These are phyloP conservation scores for Pythium graminicola DNA, from an alignment of 352 stramenopile genomes.

Conservation along the genomic window DNA sequence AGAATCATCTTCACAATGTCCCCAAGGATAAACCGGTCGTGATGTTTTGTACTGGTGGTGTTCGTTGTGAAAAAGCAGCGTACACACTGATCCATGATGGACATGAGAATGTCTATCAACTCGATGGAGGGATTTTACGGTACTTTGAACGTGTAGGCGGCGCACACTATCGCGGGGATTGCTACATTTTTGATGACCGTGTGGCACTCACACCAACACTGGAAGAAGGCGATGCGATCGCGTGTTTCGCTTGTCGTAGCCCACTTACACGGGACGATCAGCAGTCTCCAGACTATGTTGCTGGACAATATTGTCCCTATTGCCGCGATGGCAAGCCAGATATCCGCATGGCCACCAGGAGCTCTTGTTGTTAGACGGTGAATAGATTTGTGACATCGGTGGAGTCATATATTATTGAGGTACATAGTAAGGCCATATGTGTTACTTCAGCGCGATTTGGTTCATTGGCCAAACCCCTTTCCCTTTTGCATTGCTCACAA, in stretches of 20 bases:
- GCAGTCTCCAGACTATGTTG: slow-evolving; percentile 33
- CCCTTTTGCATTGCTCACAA: slow-evolving; percentile 9
- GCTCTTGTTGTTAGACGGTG: background rate
- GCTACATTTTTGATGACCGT: slow-evolving; percentile 77
- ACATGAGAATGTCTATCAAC: slow-evolving; percentile 53
- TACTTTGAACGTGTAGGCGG: slow-evolving; percentile 74
- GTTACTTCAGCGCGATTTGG: slow-evolving; percentile 1
- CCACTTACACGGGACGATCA: slow-evolving; percentile 49
- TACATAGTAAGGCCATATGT: background rate
- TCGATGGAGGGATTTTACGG: slow-evolving; percentile 70
- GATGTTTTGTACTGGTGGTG: slow-evolving; percentile 75
- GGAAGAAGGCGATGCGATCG: slow-evolving; percentile 31
- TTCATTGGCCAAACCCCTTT: slow-evolving; percentile 12
- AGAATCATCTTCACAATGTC: slow-evolving; percentile 34
- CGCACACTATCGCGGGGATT: slow-evolving; percentile 64
- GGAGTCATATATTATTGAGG: slow-evolving; percentile 3
- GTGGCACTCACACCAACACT: slow-evolving; percentile 60
- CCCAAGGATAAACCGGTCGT: slow-evolving; percentile 70
- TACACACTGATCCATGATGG: slow-evolving; percentile 55
- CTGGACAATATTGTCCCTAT: slow-evolving; percentile 44
- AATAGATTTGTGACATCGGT: slow-evolving; percentile 15
- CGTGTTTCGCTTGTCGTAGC: slow-evolving; percentile 53
- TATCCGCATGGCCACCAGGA: slow-evolving; percentile 22
- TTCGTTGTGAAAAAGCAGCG: slow-evolving; percentile 69
- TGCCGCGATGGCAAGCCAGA: slow-evolving; percentile 49